A percentile compares a stretch with the other conserved stretches of the same genome.
phyloP scores from a whole-genome alignment of 495 filamentous ascomycete species.

The Penicillium longicatenatum region DNA sequence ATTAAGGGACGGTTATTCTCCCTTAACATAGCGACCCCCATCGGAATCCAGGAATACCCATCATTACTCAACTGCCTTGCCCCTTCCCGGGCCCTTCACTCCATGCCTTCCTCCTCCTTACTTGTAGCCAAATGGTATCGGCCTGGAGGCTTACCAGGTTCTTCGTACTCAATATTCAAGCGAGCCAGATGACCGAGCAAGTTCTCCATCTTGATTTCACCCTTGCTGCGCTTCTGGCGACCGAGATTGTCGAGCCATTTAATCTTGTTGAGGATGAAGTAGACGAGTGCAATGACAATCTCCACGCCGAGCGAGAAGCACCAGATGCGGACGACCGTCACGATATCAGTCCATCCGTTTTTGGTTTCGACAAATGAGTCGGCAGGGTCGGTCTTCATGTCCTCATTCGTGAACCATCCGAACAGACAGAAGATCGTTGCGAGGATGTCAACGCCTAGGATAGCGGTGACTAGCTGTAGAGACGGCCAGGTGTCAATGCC shows the following conservation, averaged over 20 bases:
- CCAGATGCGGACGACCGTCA: slow-evolving; percentile 80
- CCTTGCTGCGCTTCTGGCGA: slow-evolving; percentile 64
- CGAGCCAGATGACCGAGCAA: slow-evolving; percentile 69
- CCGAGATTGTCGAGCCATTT: slow-evolving; percentile 70
- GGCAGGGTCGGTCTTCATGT: slow-evolving; percentile 45
- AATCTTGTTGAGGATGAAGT: slow-evolving; percentile 69
- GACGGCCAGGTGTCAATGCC: slow-evolving; percentile 67
- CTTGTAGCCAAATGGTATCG: slow-evolving; percentile 40
- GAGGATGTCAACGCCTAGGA: slow-evolving; percentile 65
- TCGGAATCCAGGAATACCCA: not conserved
- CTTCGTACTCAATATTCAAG: slow-evolving; percentile 69
- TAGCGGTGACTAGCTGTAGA: slow-evolving; percentile 66
- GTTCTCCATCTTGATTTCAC: slow-evolving; percentile 75
- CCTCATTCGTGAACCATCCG: slow-evolving; percentile 63
- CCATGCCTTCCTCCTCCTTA: slow-evolving; percentile 48
- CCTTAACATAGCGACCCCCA: slow-evolving; percentile 1
- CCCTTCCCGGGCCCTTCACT: slow-evolving; percentile 22
- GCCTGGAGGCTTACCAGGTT: slow-evolving; percentile 43
- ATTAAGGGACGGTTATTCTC: not conserved
- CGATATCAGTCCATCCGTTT: slow-evolving; percentile 71
- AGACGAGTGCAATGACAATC: slow-evolving; percentile 74
- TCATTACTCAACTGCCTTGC: not conserved
- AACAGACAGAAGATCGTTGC: slow-evolving; percentile 73
- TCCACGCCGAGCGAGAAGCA: slow-evolving; percentile 71
- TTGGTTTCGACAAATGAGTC: slow-evolving; percentile 46